These are phyloP conservation scores for Phialophora chinensis DNA, from an alignment of 2,329 filamentous ascomycete genomes.

Conservation along the genomic window DNA sequence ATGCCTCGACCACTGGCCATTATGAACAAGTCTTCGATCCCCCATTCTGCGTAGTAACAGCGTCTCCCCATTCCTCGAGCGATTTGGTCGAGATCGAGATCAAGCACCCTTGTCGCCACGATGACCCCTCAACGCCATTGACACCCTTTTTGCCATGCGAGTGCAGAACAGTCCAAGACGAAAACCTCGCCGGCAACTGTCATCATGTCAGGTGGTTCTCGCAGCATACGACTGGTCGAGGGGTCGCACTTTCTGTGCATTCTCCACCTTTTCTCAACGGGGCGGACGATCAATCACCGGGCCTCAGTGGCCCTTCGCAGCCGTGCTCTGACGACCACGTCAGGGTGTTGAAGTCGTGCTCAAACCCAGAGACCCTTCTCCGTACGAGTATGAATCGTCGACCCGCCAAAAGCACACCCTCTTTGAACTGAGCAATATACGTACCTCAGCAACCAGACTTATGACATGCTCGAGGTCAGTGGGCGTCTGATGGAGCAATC, in stretches of 20 bases:
- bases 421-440: not conserved
- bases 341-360: not conserved
- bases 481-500: not conserved
- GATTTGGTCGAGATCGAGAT: not conserved
- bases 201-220: not conserved
- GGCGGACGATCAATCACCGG: not conserved
- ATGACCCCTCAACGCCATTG: not conserved
- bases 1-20: not conserved
- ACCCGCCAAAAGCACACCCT: not conserved
- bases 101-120: not conserved
- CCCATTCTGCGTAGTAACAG: not conserved
- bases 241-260: not conserved
- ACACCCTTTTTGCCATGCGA: not conserved
- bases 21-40: not conserved
- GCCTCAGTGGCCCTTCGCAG: not conserved
- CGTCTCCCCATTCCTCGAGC: too few species aligned
- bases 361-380: not conserved
- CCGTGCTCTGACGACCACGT: not conserved
- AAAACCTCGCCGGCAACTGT: not conserved
- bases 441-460: not conserved
- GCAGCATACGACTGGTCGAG: not conserved
- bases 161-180: not conserved
- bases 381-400: not conserved
- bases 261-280: not conserved
- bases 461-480: not conserved